Evolutionary conservation across 176 grass and related monocot genomes (phyloP).

Genomic region (Hsuehochloa calcarea): DNA sequence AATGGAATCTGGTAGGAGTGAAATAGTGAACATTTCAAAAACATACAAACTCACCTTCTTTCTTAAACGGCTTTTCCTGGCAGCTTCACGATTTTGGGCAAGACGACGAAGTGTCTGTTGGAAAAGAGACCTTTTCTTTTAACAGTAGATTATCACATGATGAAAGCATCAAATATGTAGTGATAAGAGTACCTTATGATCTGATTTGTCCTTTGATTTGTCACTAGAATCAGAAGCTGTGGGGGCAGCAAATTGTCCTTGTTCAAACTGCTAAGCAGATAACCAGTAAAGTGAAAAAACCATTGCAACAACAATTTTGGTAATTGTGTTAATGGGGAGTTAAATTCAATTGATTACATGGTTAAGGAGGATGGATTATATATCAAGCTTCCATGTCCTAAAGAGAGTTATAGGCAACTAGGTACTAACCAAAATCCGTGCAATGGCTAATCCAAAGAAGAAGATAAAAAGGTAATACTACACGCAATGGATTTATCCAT

Average conservation of each 20-base stretch:
- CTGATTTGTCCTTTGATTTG: constrained; percentile 74
- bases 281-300: constrained; percentile 3
- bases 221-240: constrained; percentile 73
- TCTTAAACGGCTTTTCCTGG: constrained; percentile 91
- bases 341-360: background rate
- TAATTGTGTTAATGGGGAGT: background rate
- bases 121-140: constrained; percentile 21
- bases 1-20: background rate
- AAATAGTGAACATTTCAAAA: background rate
- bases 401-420: constrained; percentile 2
- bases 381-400: background rate
- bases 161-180: constrained; percentile 4
- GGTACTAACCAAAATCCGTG: background rate
- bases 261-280: constrained; percentile 55
- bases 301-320: background rate
- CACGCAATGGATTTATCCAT: constrained; percentile 8
- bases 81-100: constrained; percentile 99
- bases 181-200: constrained; percentile 67
- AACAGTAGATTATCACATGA: background rate
- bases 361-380: background rate
- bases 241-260: constrained; percentile 49
- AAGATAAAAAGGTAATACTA: background rate
- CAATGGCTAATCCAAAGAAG: background rate
- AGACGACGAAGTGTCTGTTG: constrained; percentile 76
- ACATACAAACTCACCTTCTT: constrained; percentile 67